Evolutionary conservation across 768 basidiomycete species (phyloP).

Genomic region (Leccinum truebloodii): DNA sequence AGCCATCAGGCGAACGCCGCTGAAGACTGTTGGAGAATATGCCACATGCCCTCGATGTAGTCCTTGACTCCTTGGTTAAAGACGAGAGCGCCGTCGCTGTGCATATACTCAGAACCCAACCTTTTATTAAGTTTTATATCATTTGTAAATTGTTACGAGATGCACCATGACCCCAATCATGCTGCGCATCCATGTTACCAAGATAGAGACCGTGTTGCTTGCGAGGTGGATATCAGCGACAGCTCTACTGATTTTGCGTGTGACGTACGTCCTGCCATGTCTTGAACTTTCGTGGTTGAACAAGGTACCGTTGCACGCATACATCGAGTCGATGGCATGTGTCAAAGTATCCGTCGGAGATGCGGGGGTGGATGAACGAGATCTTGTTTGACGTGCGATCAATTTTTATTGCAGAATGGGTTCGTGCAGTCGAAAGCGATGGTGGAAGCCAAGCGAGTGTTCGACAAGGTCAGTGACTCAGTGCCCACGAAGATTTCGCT

Average conservation of each 20-base stretch:
- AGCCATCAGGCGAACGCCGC: slow-evolving; percentile 63
- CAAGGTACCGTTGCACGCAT: slow-evolving; percentile 93
- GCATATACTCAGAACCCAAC: slow-evolving; percentile 7
- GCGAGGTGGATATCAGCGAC: slow-evolving; percentile 86
- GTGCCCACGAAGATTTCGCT: too few species aligned
- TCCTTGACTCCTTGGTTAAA: slow-evolving; percentile 56
- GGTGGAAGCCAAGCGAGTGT: too few species aligned
- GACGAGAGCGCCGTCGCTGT: background rate
- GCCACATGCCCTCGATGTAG: slow-evolving; percentile 98
- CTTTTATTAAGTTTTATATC: too few species aligned
- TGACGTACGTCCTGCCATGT: slow-evolving; percentile 93
- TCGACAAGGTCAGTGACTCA: too few species aligned
- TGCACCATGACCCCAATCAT: slow-evolving; percentile 97
- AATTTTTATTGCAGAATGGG: too few species aligned
- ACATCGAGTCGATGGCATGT: slow-evolving; percentile 50
- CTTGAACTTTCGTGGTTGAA: slow-evolving; percentile 99
- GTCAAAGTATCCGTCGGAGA: too few species aligned
- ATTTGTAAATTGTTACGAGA: slow-evolving; percentile 4
- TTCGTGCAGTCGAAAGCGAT: too few species aligned
- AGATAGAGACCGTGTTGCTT: slow-evolving; percentile 92
- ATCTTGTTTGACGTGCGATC: too few species aligned
- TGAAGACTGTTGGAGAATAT: slow-evolving; percentile 84
- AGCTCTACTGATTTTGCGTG: slow-evolving; percentile 90
- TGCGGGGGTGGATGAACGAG: too few species aligned
- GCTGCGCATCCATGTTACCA: slow-evolving; percentile 91